These are phyloP conservation scores for Claviceps maximensis DNA, from an alignment of 2,329 filamentous ascomycete genomes.

Conservation along the genomic window DNA sequence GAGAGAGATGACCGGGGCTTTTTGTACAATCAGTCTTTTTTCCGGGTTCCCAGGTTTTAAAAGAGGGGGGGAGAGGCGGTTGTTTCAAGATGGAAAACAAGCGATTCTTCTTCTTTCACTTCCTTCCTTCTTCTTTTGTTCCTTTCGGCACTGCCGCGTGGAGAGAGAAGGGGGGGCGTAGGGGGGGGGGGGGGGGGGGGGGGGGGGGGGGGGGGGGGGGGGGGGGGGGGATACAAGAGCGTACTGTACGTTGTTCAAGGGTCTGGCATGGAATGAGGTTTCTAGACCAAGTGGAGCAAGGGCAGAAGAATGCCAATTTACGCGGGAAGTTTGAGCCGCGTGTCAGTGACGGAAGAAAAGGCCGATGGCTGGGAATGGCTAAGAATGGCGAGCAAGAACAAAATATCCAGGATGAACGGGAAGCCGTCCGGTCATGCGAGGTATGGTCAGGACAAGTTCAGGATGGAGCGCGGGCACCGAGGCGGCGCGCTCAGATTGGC, in stretches of 20 bases:
- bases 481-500: neutral
- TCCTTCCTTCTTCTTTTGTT: neutral
- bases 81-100: neutral
- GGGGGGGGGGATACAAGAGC: neutral
- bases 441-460: neutral
- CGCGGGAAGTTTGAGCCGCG: too few relatives aligned
- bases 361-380: neutral
- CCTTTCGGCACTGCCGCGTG: slow-evolving; percentile 1
- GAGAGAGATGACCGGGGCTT: neutral
- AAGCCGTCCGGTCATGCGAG: neutral
- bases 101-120: neutral
- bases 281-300: slow-evolving; percentile 20
- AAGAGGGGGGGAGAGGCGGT: neutral
- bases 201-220: too few relatives aligned
- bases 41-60: too few relatives aligned
- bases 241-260: slow-evolving; percentile 6
- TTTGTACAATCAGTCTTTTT: slow-evolving; percentile 1
- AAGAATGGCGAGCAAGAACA: neutral
- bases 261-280: slow-evolving; percentile 12
- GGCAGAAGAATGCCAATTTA: neutral
- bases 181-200: too few relatives aligned
- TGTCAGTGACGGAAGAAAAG: neutral
- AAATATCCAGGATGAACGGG: neutral
- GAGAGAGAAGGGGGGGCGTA: slow-evolving; percentile 1
- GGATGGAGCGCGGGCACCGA: neutral